Conservation (phyloP, 208 protist species). For the Leptomonas pyrrhocoris region DNA sequence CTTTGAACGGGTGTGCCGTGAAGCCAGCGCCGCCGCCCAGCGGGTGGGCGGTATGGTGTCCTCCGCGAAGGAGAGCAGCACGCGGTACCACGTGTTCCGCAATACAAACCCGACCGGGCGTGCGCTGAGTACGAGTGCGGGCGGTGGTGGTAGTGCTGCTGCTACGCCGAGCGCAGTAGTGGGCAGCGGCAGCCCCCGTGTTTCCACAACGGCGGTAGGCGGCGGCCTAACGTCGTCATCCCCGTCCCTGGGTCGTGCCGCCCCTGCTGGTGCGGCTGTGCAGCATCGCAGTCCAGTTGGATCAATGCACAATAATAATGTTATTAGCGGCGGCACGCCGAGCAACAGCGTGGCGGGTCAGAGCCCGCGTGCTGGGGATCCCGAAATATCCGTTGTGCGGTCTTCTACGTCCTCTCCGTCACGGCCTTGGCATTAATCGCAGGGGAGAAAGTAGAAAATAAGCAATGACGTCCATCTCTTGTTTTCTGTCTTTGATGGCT, state of each 20-base stretch:
- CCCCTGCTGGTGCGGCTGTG: not conserved
- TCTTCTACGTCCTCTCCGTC: conserved; percentile 24
- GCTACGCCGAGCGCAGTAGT: not conserved
- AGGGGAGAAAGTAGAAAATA: not conserved
- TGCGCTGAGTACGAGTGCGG: not conserved
- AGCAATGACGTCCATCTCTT: not conserved
- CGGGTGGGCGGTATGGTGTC: conserved; percentile 53
- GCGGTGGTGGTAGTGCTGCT: not conserved
- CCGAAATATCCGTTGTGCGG: conserved; percentile 1
- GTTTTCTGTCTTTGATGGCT: not conserved
- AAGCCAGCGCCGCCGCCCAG: conserved; percentile 58
- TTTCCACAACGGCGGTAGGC: not conserved
- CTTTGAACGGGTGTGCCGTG: conserved; percentile 59
- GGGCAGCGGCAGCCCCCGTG: not conserved
- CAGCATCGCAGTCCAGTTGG: conserved; percentile 25
- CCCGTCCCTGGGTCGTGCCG: not conserved
- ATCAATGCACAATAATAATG: not conserved
- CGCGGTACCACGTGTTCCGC: conserved; percentile 42
- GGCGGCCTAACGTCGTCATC: not conserved
- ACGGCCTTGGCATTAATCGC: conserved; percentile 26
- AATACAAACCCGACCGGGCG: conserved; percentile 41
- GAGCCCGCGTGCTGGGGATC: not conserved
- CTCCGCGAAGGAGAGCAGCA: conserved; percentile 31
- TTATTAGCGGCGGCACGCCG: not conserved
- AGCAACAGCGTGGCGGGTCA: not conserved